These are phyloP conservation scores for Mayamaea pseudoterrestris DNA, from an alignment of 108 stramenopile genomes.

Conservation along the genomic window DNA sequence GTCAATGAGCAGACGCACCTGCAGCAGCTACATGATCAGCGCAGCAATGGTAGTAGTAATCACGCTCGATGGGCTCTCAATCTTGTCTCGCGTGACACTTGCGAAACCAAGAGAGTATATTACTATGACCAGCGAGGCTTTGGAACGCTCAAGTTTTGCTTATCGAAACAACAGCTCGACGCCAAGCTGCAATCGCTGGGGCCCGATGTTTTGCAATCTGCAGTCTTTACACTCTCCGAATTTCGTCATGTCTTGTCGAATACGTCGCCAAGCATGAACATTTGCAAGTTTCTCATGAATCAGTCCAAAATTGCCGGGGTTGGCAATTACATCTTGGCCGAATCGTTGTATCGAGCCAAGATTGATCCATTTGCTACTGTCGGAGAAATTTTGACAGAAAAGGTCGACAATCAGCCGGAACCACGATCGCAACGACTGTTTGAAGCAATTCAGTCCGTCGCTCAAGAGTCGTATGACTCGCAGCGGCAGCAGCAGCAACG, in stretches of 20 bases:
- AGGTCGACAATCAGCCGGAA: slow-evolving; percentile 15
- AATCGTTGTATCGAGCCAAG: slow-evolving; percentile 53
- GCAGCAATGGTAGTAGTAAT: no score
- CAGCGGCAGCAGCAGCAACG: slow-evolving; percentile 36
- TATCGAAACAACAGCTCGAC: slow-evolving; percentile 41
- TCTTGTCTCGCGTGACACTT: slow-evolving; percentile 18
- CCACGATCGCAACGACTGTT: slow-evolving; percentile 22
- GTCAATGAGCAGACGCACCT: slow-evolving; percentile 24
- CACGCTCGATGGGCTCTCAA: slow-evolving; percentile 60
- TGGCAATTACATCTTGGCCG: slow-evolving; percentile 74
- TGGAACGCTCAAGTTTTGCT: slow-evolving; percentile 61
- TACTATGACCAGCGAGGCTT: slow-evolving; percentile 71
- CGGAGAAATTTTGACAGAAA: slow-evolving; percentile 50
- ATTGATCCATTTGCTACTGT: slow-evolving; percentile 69
- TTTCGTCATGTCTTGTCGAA: slow-evolving; percentile 34
- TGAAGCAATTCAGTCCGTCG: slow-evolving; percentile 30
- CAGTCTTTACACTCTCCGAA: slow-evolving; percentile 35
- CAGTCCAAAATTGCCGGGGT: slow-evolving; percentile 40
- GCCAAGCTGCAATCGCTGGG: slow-evolving; percentile 58
- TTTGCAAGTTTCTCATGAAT: slow-evolving; percentile 84
- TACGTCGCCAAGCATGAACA: slow-evolving; percentile 32
- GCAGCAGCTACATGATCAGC: no score
- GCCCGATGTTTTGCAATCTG: slow-evolving; percentile 50
- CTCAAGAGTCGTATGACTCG: slow-evolving; percentile 36
- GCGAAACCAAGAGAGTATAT: slow-evolving; percentile 18